phyloP scores from a whole-genome alignment of 768 basidiomycete genomes.

The Ramaria rubella region DNA sequence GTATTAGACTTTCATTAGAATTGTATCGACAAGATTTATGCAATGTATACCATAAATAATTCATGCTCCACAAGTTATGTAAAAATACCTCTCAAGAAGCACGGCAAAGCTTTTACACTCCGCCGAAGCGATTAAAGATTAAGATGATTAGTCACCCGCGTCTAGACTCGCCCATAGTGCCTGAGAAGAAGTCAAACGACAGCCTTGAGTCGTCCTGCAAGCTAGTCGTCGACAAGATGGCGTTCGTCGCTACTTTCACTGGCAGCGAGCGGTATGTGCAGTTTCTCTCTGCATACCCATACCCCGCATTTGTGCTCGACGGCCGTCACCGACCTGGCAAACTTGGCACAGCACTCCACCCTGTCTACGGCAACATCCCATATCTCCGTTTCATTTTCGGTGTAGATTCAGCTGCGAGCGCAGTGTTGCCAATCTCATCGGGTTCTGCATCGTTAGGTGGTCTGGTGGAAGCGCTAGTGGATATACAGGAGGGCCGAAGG shows the following conservation, averaged over 20 bases:
- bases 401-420: neutral
- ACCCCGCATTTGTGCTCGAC: slow-evolving; percentile 17
- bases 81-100: too few relatives aligned
- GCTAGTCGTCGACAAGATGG: neutral
- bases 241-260: neutral
- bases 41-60: too few relatives aligned
- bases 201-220: neutral
- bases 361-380: slow-evolving; percentile 14
- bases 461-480: slow-evolving; percentile 11
- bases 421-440: neutral
- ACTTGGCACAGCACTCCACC: slow-evolving; percentile 7
- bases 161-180: too few relatives aligned
- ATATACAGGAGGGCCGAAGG: slow-evolving; percentile 1
- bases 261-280: neutral
- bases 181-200: too few relatives aligned
- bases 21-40: too few relatives aligned
- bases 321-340: slow-evolving; percentile 9
- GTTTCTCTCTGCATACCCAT: slow-evolving; percentile 14
- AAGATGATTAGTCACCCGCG: too few relatives aligned
- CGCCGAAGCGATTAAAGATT: too few relatives aligned
- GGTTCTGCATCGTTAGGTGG: slow-evolving; percentile 3
- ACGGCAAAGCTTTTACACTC: too few relatives aligned
- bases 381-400: slow-evolving; percentile 12
- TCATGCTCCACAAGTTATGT: too few relatives aligned
- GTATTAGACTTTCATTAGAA: too few relatives aligned